A percentile compares a stretch with the other conserved stretches of the same genome.
These are phyloP conservation scores for Tieghemiomyces parasiticus DNA, from an alignment of 192 early-diverging fungal species.

Conservation along the genomic window DNA sequence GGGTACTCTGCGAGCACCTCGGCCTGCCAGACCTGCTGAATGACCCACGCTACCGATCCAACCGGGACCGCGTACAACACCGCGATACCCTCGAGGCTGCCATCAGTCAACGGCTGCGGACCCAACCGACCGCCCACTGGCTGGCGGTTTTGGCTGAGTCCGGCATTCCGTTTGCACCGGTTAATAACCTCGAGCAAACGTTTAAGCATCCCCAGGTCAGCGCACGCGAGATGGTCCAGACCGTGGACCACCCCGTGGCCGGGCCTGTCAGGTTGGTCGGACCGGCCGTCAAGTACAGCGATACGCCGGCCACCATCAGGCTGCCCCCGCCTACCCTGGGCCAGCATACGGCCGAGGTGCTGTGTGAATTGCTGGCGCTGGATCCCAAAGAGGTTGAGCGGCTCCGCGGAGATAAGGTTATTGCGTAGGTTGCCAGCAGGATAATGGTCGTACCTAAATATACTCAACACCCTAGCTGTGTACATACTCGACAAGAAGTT, in stretches of 20 bases:
- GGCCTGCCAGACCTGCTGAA: slow-evolving; percentile 26
- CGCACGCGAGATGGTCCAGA: slow-evolving; percentile 54
- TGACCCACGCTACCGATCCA: slow-evolving; percentile 43
- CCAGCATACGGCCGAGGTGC: slow-evolving; percentile 74
- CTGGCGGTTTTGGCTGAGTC: slow-evolving; percentile 41
- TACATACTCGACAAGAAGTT: no score
- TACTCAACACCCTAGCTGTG: no score
- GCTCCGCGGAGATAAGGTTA: slow-evolving; percentile 21
- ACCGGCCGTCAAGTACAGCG: slow-evolving; percentile 60
- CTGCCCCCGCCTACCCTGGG: slow-evolving; percentile 65
- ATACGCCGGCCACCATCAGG: slow-evolving; percentile 42
- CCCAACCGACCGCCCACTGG: slow-evolving; percentile 41
- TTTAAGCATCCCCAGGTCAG: slow-evolving; percentile 59
- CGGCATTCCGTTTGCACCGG: slow-evolving; percentile 72
- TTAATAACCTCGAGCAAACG: slow-evolving; percentile 61
- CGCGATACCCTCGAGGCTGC: slow-evolving; percentile 42
- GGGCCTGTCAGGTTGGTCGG: slow-evolving; percentile 67
- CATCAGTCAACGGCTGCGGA: slow-evolving; percentile 33
- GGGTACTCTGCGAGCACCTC: slow-evolving; percentile 40
- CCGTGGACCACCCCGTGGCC: slow-evolving; percentile 66
- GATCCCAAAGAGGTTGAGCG: slow-evolving; percentile 31
- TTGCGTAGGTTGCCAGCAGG: no score
- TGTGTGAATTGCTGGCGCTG: slow-evolving; percentile 51
- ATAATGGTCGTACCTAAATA: no score
- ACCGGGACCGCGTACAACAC: slow-evolving; percentile 56